Evolutionary conservation across 805 yeast species (phyloP).

Genomic region (Metschnikowia kofuensis): DNA sequence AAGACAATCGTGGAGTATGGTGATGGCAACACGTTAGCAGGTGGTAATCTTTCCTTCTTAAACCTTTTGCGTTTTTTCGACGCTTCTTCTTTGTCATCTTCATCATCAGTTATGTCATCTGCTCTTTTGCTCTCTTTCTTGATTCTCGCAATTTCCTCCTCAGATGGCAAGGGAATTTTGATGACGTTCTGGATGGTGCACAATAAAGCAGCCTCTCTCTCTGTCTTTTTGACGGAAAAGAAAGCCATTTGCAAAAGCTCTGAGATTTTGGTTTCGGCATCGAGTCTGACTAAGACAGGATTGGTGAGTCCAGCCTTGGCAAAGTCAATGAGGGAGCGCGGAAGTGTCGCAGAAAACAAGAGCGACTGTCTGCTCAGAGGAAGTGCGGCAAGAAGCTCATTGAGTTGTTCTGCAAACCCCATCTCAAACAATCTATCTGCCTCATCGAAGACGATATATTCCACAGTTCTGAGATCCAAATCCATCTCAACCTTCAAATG

Average conservation of each 20-base stretch:
- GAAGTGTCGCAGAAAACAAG: conserved; percentile 92
- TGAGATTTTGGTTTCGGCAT: conserved; percentile 87
- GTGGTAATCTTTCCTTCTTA: conserved; percentile 60
- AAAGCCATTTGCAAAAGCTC: conserved; percentile 90
- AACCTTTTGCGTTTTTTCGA: conserved; percentile 33
- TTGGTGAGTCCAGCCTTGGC: conserved; percentile 95
- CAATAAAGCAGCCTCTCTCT: conserved; percentile 84
- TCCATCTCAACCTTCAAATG: conserved; percentile 96
- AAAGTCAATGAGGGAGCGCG: conserved; percentile 87
- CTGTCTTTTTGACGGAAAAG: conserved; percentile 73
- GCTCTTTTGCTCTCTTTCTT: conserved; percentile 55
- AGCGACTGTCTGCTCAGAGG: conserved; percentile 85
- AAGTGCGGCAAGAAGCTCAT: conserved; percentile 79
- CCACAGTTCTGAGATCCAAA: conserved; percentile 75
- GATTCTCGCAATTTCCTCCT: conserved; percentile 57
- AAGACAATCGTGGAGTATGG: conserved; percentile 85
- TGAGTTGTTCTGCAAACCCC: conserved; percentile 93
- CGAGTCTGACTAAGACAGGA: conserved; percentile 89
- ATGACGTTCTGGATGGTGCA: conserved; percentile 79
- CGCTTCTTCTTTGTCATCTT: conserved; percentile 28
- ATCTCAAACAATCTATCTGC: conserved; percentile 95
- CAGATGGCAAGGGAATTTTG: conserved; percentile 75
- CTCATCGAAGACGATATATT: conserved; percentile 93
- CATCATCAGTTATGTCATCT: conserved; percentile 36
- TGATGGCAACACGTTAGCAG: conserved; percentile 82